phyloP scores from a whole-genome alignment of 2,329 filamentous ascomycete species.

The Thelonectria blattea region DNA sequence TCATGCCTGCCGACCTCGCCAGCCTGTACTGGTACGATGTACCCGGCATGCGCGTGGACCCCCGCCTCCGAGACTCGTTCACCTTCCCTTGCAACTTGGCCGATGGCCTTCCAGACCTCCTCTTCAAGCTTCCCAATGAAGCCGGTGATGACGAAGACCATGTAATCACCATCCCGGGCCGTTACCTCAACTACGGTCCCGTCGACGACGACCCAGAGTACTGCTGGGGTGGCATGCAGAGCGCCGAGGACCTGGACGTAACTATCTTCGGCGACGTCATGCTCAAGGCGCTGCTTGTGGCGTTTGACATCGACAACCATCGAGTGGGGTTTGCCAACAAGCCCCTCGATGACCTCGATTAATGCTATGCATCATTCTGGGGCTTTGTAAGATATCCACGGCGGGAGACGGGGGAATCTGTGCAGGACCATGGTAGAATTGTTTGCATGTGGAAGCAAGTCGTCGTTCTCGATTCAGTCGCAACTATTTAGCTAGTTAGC shows the following conservation, averaged over 20 bases:
- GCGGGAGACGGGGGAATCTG: conserved; percentile 13
- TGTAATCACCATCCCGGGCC: conserved; percentile 59
- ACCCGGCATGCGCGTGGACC: conserved; percentile 56
- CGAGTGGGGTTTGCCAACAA: conserved; percentile 54
- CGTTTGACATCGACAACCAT: conserved; percentile 64
- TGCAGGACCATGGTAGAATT: conserved; percentile 3
- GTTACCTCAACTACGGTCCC: conserved; percentile 61
- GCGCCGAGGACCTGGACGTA: conserved; percentile 50
- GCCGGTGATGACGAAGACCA: conserved; percentile 44
- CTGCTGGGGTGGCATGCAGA: conserved; percentile 82
- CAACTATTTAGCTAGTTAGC: conserved; percentile 11
- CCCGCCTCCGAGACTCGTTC: conserved; percentile 53
- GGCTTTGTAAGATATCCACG: conserved; percentile 6
- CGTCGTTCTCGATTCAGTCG: neutral
- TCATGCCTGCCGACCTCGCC: conserved; percentile 63
- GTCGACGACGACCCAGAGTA: conserved; percentile 54
- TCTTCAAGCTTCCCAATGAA: conserved; percentile 58
- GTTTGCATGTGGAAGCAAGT: conserved; percentile 11
- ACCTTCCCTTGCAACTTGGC: conserved; percentile 62
- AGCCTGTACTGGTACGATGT: conserved; percentile 65
- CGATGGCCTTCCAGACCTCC: conserved; percentile 62
- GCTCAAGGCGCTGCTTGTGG: conserved; percentile 77
- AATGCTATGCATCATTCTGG: neutral
- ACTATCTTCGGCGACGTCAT: conserved; percentile 80
- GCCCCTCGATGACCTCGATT: conserved; percentile 35